Evolutionary conservation across 2,329 filamentous ascomycete genomes (phyloP), one percentile per base, ranked within the genome.

Genomic region (Didymella pinodella): DNA sequence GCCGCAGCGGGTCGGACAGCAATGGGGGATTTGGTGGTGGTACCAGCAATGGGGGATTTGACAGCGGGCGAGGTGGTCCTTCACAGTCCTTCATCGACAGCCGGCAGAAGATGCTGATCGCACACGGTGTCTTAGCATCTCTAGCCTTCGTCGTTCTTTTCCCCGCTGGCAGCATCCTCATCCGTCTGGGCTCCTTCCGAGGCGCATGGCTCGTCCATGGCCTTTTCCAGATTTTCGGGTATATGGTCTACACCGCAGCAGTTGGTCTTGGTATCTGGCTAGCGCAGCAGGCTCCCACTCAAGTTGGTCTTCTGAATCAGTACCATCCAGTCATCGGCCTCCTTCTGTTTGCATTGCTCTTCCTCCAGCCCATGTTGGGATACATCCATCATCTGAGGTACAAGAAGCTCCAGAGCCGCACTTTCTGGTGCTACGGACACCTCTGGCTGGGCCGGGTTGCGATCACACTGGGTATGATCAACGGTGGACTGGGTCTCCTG

Each of bases 291-390:
- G 62, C 70, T 0, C 71, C 67, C 7, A 22, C 46, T 22, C 50
- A 59, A 18, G 52, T 66, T 20, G 65, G 62, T 28, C 49, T 75
- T 10, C 53, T 71, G 7, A 48, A 64, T 79, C 41, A 74, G 49
- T 79, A 82, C 48, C 85, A 87, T 64, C 77, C 80, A 0, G 76
- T 85, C 51, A 84, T 86, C 38, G 84, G 84, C 11, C 78, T 83
- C 11, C 64, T 85, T n/a, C 74, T 84, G 3, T 76, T 86, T 36
- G 72, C 70, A 1, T 65, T 79, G 10, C 70, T 90, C 1, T 75
- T 87, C 10, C 83, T 88, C 63, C 83, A 85, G 63, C 84, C 84
- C 0, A 70, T 80, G 1, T 76, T 84, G 31, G 84, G 84, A 2
- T 63, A 80, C 10, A 58, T 84, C 2, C 84, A 86, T 59, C 84